phyloP scores from a whole-genome alignment of 202 grass and related monocot genomes.

The Elaeis oleifera region DNA sequence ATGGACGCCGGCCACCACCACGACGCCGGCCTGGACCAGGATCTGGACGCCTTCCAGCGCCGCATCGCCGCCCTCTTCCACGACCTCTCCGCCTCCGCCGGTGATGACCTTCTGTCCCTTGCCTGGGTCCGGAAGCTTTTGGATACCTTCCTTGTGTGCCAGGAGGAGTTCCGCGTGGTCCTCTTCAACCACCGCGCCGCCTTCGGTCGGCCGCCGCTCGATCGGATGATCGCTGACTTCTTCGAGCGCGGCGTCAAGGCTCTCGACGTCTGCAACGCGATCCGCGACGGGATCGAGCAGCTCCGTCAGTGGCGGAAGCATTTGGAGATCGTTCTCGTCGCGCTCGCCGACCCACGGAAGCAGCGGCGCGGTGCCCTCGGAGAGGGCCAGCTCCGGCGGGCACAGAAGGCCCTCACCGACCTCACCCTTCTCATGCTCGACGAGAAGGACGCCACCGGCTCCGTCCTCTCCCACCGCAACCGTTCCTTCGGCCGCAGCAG shows the following conservation, averaged over 20 bases:
- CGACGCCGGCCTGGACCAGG: conserved; percentile 29
- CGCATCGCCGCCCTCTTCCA: conserved; percentile 39
- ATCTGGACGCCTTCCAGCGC: conserved; percentile 68
- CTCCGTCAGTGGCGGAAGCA: conserved; percentile 64
- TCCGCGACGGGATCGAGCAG: conserved; percentile 71
- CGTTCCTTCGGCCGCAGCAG: conserved; percentile 81
- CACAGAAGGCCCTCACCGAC: conserved; percentile 74
- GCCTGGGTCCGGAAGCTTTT: conserved; percentile 74
- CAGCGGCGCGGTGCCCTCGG: background rate
- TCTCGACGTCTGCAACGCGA: conserved; percentile 95
- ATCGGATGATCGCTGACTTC: conserved; percentile 46
- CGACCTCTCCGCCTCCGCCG: conserved; percentile 19
- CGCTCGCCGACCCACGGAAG: conserved; percentile 26
- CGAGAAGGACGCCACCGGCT: conserved; percentile 46
- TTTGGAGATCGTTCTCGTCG: conserved; percentile 51
- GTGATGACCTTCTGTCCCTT: conserved; percentile 38
- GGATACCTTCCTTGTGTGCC: conserved; percentile 56
- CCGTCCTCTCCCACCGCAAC: conserved; percentile 70
- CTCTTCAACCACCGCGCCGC: conserved; percentile 27
- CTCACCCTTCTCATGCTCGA: conserved; percentile 65
- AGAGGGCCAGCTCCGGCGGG: conserved; percentile 68
- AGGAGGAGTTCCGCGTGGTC: conserved; percentile 59
- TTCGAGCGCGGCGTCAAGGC: conserved; percentile 79
- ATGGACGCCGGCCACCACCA: conserved; percentile 20
- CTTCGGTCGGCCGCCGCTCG: conserved; percentile 12